These are phyloP conservation scores for Staphylotrichum longicolle DNA, from an alignment of 495 filamentous ascomycete genomes.

Conservation along the genomic window DNA sequence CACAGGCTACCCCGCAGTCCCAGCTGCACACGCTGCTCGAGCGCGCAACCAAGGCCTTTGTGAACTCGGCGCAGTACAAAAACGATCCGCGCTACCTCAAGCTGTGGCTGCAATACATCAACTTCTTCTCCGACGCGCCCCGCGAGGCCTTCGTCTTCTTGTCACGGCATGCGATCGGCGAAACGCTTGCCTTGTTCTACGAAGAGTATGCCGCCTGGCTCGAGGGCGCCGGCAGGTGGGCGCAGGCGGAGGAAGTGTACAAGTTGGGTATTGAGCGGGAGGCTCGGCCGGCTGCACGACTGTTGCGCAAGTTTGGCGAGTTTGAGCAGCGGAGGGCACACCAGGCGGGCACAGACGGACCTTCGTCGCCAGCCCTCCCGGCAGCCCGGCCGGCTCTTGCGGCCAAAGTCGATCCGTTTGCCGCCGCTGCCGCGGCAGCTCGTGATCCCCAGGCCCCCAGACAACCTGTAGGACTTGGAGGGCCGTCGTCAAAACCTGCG, in stretches of 20 bases:
- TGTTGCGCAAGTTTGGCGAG: constrained; percentile 84
- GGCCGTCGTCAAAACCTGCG: constrained; percentile 55
- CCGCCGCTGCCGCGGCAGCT: constrained; percentile 38
- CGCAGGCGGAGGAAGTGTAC: constrained; percentile 91
- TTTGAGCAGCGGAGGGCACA: constrained; percentile 76
- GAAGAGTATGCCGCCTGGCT: constrained; percentile 95
- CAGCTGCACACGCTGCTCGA: constrained; percentile 87
- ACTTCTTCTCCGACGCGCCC: constrained; percentile 86
- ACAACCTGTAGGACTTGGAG: constrained; percentile 40
- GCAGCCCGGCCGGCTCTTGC: constrained; percentile 79
- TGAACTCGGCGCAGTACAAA: constrained; percentile 79
- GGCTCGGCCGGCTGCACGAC: constrained; percentile 75
- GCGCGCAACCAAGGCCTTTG: constrained; percentile 85
- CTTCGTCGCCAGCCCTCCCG: constrained; percentile 82
- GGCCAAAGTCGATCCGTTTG: constrained; percentile 81
- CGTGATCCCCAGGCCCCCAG: constrained; percentile 67
- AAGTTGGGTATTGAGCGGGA: constrained; percentile 81
- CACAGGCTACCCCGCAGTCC: constrained; percentile 86
- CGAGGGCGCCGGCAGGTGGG: constrained; percentile 80
- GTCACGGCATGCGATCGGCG: constrained; percentile 82
- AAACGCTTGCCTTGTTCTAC: constrained; percentile 88
- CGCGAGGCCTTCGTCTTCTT: constrained; percentile 91
- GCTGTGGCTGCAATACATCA: constrained; percentile 91
- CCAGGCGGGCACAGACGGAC: constrained; percentile 56
- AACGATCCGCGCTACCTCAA: constrained; percentile 93